phyloP scores from a whole-genome alignment of 257 asterid species.

The Verbena officinalis region DNA sequence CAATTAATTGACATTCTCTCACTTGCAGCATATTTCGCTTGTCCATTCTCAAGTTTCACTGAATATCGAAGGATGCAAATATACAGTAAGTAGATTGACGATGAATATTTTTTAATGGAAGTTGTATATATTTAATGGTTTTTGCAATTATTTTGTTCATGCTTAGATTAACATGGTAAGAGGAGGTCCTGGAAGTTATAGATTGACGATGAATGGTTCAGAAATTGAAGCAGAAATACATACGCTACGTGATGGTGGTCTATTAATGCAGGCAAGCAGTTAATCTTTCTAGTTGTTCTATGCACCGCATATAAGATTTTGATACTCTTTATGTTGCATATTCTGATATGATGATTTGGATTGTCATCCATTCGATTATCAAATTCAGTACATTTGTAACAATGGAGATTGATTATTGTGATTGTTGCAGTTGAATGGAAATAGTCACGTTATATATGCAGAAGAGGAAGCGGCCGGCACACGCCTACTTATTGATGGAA shows the following conservation, averaged over 20 bases:
- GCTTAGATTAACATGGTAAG: conserved; percentile 69
- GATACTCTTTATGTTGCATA: conserved; percentile 15
- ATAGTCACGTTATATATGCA: conserved; percentile 93
- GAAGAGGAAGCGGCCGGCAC: conserved; percentile 99
- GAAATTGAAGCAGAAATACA: conserved; percentile 97
- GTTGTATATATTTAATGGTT: conserved; percentile 2
- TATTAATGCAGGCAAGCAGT: conserved; percentile 88
- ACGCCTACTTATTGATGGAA: conserved; percentile 97
- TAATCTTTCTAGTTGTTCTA: conserved; percentile 24
- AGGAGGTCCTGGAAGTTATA: conserved; percentile 96
- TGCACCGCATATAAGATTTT: conserved; percentile 15
- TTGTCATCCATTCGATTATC: conserved; percentile 22
- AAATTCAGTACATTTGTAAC: conserved; percentile 6
- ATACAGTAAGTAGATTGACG: conserved; percentile 97
- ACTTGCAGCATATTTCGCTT: conserved; percentile 95
- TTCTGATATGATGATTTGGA: conserved; percentile 20
- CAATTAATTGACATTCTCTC: conserved; percentile 27
- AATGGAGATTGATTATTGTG: conserved; percentile 30
- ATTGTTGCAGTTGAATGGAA: conserved; percentile 81
- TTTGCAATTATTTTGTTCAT: conserved; percentile 16
- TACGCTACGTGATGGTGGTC: conserved; percentile 97
- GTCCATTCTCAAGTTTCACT: conserved; percentile 93
- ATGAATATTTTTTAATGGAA: no score
- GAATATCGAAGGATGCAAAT: conserved; percentile 99
- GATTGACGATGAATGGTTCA: conserved; percentile 78